Evolutionary conservation across 176 grass and related monocot genomes (phyloP).

Genomic region (Oryza officinalis): DNA sequence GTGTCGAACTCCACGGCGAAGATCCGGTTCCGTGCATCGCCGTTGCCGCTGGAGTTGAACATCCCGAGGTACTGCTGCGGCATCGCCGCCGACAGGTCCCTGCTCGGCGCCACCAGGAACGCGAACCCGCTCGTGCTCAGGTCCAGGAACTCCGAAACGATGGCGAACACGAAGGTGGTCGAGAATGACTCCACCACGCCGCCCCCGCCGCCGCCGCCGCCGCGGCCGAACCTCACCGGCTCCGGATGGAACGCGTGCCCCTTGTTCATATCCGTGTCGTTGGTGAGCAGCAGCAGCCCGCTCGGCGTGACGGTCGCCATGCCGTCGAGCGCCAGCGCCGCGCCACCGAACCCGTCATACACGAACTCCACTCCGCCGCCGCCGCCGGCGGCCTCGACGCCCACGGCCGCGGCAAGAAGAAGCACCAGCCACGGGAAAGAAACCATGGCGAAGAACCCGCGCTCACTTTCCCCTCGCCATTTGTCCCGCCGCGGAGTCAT

Average conservation of each 20-base stretch:
- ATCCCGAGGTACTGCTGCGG: slow-evolving; percentile 51
- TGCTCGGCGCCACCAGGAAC: slow-evolving; percentile 35
- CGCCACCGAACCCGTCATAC: slow-evolving; percentile 38
- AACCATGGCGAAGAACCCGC: not conserved
- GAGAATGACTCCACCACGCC: slow-evolving; percentile 28
- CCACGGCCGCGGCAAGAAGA: not conserved
- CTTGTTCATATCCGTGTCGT: slow-evolving; percentile 49
- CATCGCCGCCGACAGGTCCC: slow-evolving; percentile 34
- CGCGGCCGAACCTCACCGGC: slow-evolving; percentile 17
- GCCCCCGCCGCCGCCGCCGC: not conserved
- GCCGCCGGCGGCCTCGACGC: not conserved
- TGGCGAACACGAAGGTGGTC: slow-evolving; percentile 53
- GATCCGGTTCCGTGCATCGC: slow-evolving; percentile 33
- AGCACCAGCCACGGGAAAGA: not conserved
- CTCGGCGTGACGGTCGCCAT: slow-evolving; percentile 32
- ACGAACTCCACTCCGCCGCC: slow-evolving; percentile 19
- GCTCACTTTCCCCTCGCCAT: not conserved
- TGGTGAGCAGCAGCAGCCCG: slow-evolving; percentile 49
- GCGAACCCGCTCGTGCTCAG: slow-evolving; percentile 54
- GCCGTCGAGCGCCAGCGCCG: slow-evolving; percentile 34
- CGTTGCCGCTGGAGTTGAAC: slow-evolving; percentile 48
- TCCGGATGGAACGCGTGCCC: slow-evolving; percentile 46
- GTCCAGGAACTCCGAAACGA: slow-evolving; percentile 48
- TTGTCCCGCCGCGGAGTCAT: not conserved
- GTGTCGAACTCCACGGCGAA: slow-evolving; percentile 52